Evolutionary conservation across 352 stramenopile genomes (phyloP), one percentile per base, ranked within the genome.

Genomic region (Globisporangium spiculum): DNA sequence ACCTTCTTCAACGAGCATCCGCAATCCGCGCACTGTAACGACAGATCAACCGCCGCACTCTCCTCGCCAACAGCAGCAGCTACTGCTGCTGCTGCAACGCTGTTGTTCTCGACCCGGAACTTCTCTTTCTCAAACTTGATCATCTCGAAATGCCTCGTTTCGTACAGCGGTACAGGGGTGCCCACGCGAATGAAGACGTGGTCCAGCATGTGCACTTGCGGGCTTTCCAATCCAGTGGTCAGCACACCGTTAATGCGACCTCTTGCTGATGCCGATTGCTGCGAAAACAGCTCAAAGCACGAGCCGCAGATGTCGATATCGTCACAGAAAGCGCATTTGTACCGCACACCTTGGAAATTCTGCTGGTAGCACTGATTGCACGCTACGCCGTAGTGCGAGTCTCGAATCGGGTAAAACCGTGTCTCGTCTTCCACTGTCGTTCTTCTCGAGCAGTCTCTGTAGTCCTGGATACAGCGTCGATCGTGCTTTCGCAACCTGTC

Each of bases 241-340:
- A 68, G 38, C 32, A 69, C 30, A 26, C 22, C 44, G 36, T 72
- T 67, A 32, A 75, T 38, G 61, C 56, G 36, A 16, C 61, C 58
- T 38, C 46, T 50, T 32, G 48, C 65, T 22, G 59, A 27, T 16
- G 63, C 57, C 3, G 68, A 73, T 27, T 81, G 68, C 2, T 18
- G 52, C 16, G 68, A 64, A 58, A 90, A 90, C 4, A 75, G 63
- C 27, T 78, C 80, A 67, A 80, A 92, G 67, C 86, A 94, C 4
- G 68, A 50, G 7, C 69, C 83, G 58, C 86, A 94, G 8, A 94
- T 72, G 64, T 94, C 86, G 65, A 88, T 84, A 61, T 94, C 84
- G 24, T 73, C 75, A 60, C 86, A 94, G 34, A 84, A 81, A 0
- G 75, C 79, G 56, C 86, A 94, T 69, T 94, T 94, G 73, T 91